Percentiles rank a stretch among this genome's conserved stretches.
phyloP scores from a whole-genome alignment of 768 basidiomycete genomes.

The Agaricus bisporus region DNA sequence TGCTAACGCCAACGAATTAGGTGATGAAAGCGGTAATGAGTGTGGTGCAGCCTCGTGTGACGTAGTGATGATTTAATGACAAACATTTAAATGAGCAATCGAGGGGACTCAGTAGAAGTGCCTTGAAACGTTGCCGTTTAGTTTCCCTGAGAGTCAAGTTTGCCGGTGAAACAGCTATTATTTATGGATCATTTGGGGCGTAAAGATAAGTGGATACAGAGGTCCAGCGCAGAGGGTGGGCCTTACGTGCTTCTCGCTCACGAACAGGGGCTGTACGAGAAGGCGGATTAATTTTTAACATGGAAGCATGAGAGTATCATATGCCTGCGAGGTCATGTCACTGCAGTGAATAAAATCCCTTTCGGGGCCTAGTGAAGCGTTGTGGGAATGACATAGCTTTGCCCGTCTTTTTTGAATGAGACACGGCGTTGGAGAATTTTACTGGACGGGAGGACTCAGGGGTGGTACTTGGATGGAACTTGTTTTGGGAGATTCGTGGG shows the following conservation, averaged over 20 bases:
- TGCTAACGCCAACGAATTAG: not conserved
- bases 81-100: not conserved
- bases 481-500: not conserved
- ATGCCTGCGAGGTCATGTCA: not conserved
- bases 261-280: not conserved
- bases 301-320: not conserved
- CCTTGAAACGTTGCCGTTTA: not conserved
- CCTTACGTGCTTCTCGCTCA: not conserved
- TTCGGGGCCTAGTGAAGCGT: not conserved
- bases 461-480: not conserved
- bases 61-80: not conserved
- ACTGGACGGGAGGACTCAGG: no score
- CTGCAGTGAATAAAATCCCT: not conserved
- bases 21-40: not conserved
- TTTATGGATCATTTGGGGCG: conserved; percentile 3
- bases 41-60: not conserved
- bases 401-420: no score
- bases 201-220: not conserved
- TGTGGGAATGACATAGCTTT: no score
- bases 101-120: not conserved
- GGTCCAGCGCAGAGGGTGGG: not conserved
- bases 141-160: conserved; percentile 1
- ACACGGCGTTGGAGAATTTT: no score
- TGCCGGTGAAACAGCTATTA: not conserved
- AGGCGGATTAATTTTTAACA: not conserved